phyloP scores from a whole-genome alignment of 805 yeast species.

The Grigorovia transvaalensis region DNA sequence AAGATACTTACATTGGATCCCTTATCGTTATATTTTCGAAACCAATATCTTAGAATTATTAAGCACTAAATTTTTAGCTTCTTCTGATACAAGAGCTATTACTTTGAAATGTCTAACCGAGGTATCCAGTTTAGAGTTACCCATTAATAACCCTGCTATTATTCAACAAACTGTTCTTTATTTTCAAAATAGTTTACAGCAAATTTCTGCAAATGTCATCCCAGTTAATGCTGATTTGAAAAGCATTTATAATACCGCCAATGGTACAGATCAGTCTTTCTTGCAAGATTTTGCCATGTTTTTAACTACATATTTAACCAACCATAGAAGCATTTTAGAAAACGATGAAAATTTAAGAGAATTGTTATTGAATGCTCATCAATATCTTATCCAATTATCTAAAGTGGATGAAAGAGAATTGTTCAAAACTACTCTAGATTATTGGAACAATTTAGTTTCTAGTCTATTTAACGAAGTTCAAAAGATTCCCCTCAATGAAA shows the following conservation, averaged over 20 bases:
- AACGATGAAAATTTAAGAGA: slow-evolving; percentile 42
- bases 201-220: slow-evolving; percentile 49
- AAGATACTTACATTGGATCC: slow-evolving; percentile 91
- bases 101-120: slow-evolving; percentile 91
- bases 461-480: slow-evolving; percentile 80
- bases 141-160: slow-evolving; percentile 36
- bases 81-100: slow-evolving; percentile 70
- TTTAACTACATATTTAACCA: slow-evolving; percentile 70
- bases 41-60: slow-evolving; percentile 68
- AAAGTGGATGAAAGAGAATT: slow-evolving; percentile 91
- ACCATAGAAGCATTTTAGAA: slow-evolving; percentile 61
- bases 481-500: slow-evolving; percentile 57
- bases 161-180: slow-evolving; percentile 46
- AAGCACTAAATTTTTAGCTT: slow-evolving; percentile 64
- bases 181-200: slow-evolving; percentile 66
- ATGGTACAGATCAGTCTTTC: slow-evolving; percentile 80
- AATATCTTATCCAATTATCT: slow-evolving; percentile 73
- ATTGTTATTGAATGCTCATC: slow-evolving; percentile 60
- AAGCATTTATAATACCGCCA: slow-evolving; percentile 61
- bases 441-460: slow-evolving; percentile 82
- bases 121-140: slow-evolving; percentile 58
- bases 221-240: slow-evolving; percentile 67
- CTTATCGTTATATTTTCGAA: slow-evolving; percentile 79
- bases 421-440: slow-evolving; percentile 90
- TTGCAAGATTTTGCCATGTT: slow-evolving; percentile 93